Evolutionary conservation across 148 eudicot genomes (phyloP).

Genomic region (Camellia japonica): DNA sequence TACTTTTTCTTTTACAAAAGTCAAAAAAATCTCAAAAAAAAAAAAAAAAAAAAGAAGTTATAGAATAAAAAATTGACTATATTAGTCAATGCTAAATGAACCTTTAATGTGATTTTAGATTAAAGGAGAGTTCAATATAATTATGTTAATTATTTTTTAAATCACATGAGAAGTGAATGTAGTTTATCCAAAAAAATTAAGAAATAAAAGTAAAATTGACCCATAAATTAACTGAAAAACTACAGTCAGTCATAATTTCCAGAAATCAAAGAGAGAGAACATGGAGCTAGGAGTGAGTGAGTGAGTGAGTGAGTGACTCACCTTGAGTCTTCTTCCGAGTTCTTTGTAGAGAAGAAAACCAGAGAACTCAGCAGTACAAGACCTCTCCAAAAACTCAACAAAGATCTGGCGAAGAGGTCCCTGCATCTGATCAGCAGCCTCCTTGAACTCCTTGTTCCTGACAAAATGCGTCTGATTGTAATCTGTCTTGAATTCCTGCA

Average conservation of each 20-base stretch:
- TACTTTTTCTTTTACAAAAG: no score
- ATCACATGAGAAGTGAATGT: no score
- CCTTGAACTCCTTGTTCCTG: constrained; percentile 93
- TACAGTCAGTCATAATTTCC: not conserved
- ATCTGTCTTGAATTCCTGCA: constrained; percentile 96
- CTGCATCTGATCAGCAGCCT: constrained; percentile 84
- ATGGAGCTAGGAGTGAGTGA: not conserved
- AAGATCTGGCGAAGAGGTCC: constrained; percentile 83
- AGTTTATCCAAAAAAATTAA: no score
- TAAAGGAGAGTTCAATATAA: fast-evolving
- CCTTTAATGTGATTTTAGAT: no score
- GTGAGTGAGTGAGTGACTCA: not conserved
- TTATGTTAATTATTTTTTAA: no score
- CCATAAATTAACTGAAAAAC: no score
- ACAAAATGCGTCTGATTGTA: constrained; percentile 97
- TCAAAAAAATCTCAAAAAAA: no score
- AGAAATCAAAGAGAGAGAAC: not conserved
- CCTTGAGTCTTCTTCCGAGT: constrained; percentile 97
- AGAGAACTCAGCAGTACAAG: constrained; percentile 98
- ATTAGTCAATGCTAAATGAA: no score
- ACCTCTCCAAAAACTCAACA: constrained; percentile 96
- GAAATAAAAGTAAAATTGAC: no score
- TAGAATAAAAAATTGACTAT: no score
- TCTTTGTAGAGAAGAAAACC: constrained; percentile 93
- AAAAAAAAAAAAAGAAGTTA: no score